Evolutionary conservation across 2,329 filamentous ascomycete species (phyloP), one percentile per base, ranked within the genome.

Genomic region (Zarea fungicola): DNA sequence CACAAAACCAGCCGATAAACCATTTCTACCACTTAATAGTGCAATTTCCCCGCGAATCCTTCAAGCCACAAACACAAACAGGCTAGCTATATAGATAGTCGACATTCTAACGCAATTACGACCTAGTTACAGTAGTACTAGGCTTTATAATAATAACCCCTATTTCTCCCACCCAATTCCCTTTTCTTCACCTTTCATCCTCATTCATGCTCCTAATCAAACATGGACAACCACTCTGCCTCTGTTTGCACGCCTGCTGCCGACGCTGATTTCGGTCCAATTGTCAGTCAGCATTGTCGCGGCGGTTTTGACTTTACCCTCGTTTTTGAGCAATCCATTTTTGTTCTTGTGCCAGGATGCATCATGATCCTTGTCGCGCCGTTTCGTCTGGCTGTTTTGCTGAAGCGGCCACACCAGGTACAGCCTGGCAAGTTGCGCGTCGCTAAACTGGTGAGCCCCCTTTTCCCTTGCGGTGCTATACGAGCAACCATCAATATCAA

Each of bases 291-390:
- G 10, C 42, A 53, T 36, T 68, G 70, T 16, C 68, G 70, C 18
- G 63, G 68, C 32, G 60, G 69, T 14, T 73, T 74, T 48, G 77
- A 81, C 58, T 73, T 78, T 40, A 74, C 72, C 3, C 60, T 80
- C 13, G 68, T 72, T n/a, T 66, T 80, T 40, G 65, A 70, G 52
- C 63, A 69, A 21, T 63, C 60, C 25, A 55, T 69, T 40, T 60
- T 70, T 32, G 56, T 62, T 29, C 57, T 65, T 8, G 52, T 57
- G 2, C 67, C 65, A 2, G 61, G 62, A 8, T 56, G 55, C 13
- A 32, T 64, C 29, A 54, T 69, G 8, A 43, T 69, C 5, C 21
- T 67, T 8, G 53, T 55, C 5, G 64, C 56, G 1, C 66, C 65
- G 0, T 25, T 67, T n/a, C 63, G 65, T 14, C 54, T 67, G 26